Evolutionary conservation across 257 asterid genomes (phyloP).

Genomic region (Coffea eugenioides): DNA sequence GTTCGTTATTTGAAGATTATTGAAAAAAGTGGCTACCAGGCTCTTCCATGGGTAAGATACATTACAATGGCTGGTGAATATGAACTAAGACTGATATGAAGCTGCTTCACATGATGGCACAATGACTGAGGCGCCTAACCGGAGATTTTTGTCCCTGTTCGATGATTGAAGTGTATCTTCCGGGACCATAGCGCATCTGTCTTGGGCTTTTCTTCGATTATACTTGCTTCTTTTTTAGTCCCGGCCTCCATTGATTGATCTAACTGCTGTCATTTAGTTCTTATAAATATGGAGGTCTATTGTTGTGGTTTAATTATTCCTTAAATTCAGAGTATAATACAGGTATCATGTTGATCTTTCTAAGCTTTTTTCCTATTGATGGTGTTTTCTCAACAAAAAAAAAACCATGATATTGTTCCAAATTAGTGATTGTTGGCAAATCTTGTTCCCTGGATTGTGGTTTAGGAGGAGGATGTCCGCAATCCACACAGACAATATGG

Average conservation of each 20-base stretch:
- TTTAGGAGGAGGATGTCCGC: neutral
- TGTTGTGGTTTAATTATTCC: neutral
- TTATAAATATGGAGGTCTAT: neutral
- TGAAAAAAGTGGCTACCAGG: conserved; percentile 88
- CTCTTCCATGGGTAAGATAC: conserved; percentile 91
- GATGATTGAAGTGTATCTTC: neutral
- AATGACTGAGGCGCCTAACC: neutral
- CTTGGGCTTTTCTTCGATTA: neutral
- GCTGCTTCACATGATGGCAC: neutral
- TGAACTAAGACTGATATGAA: conserved; percentile 65
- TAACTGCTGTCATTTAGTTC: neutral
- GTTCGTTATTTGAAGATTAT: conserved; percentile 85
- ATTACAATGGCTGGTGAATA: conserved; percentile 93
- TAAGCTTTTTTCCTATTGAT: neutral
- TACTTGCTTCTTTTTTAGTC: neutral
- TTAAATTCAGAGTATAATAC: neutral
- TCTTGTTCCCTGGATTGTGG: neutral
- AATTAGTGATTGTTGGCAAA: neutral
- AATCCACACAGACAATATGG: neutral
- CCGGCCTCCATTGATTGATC: neutral
- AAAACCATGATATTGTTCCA: neutral
- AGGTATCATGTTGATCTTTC: neutral
- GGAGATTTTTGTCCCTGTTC: neutral
- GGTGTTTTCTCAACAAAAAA: neutral
- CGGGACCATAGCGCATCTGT: neutral